phyloP scores from a whole-genome alignment of 1,139 yeast species.

The Protomyces inundatus region DNA sequence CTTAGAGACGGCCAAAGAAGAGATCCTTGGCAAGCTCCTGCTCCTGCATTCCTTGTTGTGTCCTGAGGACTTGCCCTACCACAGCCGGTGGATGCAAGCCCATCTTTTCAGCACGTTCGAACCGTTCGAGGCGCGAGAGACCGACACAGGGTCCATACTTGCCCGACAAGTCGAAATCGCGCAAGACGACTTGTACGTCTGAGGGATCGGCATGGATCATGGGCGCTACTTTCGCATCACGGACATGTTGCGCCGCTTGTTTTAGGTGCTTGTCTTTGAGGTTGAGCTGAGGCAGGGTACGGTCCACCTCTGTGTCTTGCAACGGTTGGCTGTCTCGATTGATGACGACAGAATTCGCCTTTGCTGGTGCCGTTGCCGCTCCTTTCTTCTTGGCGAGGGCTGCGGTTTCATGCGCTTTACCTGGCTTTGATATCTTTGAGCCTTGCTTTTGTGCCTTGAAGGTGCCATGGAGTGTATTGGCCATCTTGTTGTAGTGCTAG shows the following conservation, averaged over 20 bases:
- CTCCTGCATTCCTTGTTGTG: slow-evolving; percentile 29
- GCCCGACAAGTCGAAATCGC: slow-evolving; percentile 39
- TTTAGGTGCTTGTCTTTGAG: neutral
- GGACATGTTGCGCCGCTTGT: slow-evolving; percentile 1
- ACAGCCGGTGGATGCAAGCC: slow-evolving; percentile 48
- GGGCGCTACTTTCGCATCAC: slow-evolving; percentile 5
- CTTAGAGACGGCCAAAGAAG: neutral
- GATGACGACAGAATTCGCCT: neutral
- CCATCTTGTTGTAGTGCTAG: neutral
- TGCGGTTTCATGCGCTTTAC: neutral
- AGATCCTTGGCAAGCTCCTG: slow-evolving; percentile 1
- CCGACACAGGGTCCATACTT: slow-evolving; percentile 43
- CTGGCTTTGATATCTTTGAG: neutral
- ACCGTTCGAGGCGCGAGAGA: slow-evolving; percentile 46
- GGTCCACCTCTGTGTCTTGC: too few species aligned
- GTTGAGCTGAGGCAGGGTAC: slow-evolving; percentile 2
- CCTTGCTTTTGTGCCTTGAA: neutral
- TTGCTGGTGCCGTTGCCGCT: neutral
- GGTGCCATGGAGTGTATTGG: neutral
- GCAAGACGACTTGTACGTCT: slow-evolving; percentile 38
- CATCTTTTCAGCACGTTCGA: slow-evolving; percentile 86
- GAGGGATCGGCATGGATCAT: slow-evolving; percentile 28
- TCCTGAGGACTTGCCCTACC: slow-evolving; percentile 36
- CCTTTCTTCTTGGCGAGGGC: neutral
- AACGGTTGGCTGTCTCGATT: neutral